phyloP scores from a whole-genome alignment of 768 basidiomycete species.

The Russula ochroleuca region DNA sequence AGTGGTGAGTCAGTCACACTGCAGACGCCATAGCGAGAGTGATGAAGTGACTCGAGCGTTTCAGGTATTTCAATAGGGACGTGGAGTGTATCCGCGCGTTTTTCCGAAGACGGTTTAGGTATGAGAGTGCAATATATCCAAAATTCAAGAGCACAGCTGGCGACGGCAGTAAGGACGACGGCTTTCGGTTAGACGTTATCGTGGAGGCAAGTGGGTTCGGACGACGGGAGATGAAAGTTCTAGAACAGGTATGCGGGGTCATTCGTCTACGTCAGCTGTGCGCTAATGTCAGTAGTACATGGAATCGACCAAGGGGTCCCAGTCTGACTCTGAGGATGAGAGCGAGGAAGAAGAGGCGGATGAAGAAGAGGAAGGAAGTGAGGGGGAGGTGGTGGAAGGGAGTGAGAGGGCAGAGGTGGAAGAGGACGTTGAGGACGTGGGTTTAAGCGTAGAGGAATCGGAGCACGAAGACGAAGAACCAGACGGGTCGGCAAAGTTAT shows the following conservation, averaged over 20 bases:
- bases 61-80: slow-evolving; percentile 97
- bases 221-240: slow-evolving; percentile 69
- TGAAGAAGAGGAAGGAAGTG: slow-evolving; percentile 27
- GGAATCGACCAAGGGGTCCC: slow-evolving; percentile 29
- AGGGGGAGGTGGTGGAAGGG: slow-evolving; percentile 18
- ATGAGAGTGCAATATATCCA: slow-evolving; percentile 87
- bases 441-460: slow-evolving; percentile 2
- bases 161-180: slow-evolving; percentile 40
- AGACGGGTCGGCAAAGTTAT: background rate
- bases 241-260: slow-evolving; percentile 67
- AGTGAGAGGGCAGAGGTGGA: slow-evolving; percentile 5
- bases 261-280: slow-evolving; percentile 4
- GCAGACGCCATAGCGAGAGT: background rate
- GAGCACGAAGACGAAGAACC: slow-evolving; percentile 2
- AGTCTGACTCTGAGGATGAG: slow-evolving; percentile 35
- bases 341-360: slow-evolving; percentile 31
- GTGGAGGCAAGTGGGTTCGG: slow-evolving; percentile 95
- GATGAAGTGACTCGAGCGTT: slow-evolving; percentile 16
- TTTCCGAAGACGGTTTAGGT: slow-evolving; percentile 86
- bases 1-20: slow-evolving; percentile 59
- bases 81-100: slow-evolving; percentile 94
- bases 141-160: slow-evolving; percentile 66
- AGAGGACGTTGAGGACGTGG: slow-evolving; percentile 2
- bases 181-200: slow-evolving; percentile 78
- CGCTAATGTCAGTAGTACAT: slow-evolving; percentile 27